Conservation (phyloP, 2,329 filamentous ascomycete species). For the Diplodia intermedia region DNA sequence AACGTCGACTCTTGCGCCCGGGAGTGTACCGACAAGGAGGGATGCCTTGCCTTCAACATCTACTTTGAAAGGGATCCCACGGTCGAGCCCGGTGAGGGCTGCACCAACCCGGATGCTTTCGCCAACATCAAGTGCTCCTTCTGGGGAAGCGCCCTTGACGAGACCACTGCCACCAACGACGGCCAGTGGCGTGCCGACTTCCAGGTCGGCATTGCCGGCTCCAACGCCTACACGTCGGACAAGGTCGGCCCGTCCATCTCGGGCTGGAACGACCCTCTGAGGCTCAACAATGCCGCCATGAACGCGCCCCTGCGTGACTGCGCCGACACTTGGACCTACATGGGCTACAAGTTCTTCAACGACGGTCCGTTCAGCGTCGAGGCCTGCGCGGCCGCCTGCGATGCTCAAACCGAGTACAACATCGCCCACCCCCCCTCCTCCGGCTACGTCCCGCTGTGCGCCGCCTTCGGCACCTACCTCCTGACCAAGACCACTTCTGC, state of each 20-base stretch:
- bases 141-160: conserved; percentile 40
- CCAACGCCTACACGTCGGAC: conserved; percentile 35
- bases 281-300: conserved; percentile 39
- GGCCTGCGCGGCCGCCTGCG: conserved; percentile 42
- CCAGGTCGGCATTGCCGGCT: conserved; percentile 35
- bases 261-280: conserved; percentile 33
- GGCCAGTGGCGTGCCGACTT: conserved; percentile 39
- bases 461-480: conserved; percentile 46
- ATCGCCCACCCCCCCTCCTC: conserved; percentile 8
- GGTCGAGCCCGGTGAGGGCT: conserved; percentile 33
- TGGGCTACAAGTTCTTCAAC: conserved; percentile 40
- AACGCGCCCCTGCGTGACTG: conserved; percentile 37
- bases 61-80: conserved; percentile 37
- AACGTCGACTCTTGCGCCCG: conserved; percentile 32
- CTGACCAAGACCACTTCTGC: not conserved
- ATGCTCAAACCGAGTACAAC: conserved; percentile 27
- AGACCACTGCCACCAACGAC: conserved; percentile 38
- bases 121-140: conserved; percentile 37
- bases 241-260: not conserved
- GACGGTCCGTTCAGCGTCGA: conserved; percentile 40
- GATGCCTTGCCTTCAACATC: conserved; percentile 38
- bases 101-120: conserved; percentile 34
- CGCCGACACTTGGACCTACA: conserved; percentile 37
- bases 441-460: conserved; percentile 35
- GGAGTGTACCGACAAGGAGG: conserved; percentile 28